Evolutionary conservation across 306 rosid genomes (phyloP), one percentile per base, ranked within the genome.

Genomic region (Chamaecrista fasciculata): DNA sequence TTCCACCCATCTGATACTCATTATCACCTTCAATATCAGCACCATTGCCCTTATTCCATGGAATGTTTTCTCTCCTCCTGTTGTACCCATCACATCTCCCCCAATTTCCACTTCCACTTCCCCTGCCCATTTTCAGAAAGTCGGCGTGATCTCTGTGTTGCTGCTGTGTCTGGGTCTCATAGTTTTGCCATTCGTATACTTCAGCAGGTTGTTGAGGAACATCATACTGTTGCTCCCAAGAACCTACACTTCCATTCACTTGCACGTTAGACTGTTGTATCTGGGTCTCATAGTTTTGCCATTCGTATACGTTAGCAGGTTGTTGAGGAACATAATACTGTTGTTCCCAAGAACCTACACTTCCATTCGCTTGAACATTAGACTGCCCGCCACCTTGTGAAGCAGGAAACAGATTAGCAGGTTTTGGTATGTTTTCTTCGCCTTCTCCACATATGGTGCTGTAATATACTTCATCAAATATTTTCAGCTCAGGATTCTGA

Each of bases 41-140:
- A 56, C 79, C 79, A 12, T 69, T 20, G 49, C 74, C 67, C 59
- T 66, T 82, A 26, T 77, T 71, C 72, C 90, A 73, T 7, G 93
- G 15, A 67, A 71, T 61, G 79, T 68, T 69, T 25, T 80, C 84
- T 33, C 80, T 78, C 71, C 19, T 78, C 61, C 78, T 48, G 62
- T 72, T 52, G 15, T 75, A 33, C 33, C 80, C 83, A 66, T 73
- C 78, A 70, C 65, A 66, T 6, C 72, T 21, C 58, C 80, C 82
- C 84, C 87, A 66, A 10, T 67, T 71, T 25, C 84, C 78, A 58
- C 50, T 73, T 19, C 15, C 62, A 52, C 82, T 77, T 75, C 78
- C 77, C 20, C 21, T 75, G 5, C 64, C 37, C 73, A 34, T 48
- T 39, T 76, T 78, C 58, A 78, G 70, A 70, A 64, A 53, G 53